Base-by-base conservation (phyloP, 306 rosid genomes). In the Cicer judaicum region DNA sequence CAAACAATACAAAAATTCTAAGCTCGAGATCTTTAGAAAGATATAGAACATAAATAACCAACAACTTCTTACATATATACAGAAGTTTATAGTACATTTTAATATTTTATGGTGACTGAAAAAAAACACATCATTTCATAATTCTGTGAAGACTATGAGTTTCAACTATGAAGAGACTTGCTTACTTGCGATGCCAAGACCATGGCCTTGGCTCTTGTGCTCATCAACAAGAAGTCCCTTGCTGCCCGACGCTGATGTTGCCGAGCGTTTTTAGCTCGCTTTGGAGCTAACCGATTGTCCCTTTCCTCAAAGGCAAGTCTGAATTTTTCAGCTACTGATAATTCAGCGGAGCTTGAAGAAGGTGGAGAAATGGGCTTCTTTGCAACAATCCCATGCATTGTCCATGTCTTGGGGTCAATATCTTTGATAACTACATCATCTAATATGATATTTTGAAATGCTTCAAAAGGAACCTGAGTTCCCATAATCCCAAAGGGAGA, bases 221-320 rank as follows among this genome's bases (percentile, higher is more conserved):
- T 85, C 85, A 77, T 84, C 87, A 87, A 80, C 85, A 86, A 39
- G 88, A 87, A 79, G 48, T 91, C 97, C 72, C 89, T 81, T 70
- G 80, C 92, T 0, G 92, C 97, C 15, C 96, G 95, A 10, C 97
- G 89, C 74, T 84, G 96, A 53, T 84, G 94, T 64, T 94, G 98
- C 79, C 98, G 91, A 0, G 93, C 92, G 72, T 94, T 94, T 74
- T 91, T 91, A 8, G 97, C 98, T 67, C 98, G 84, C 76, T 94
- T 91, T 2, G 94, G 96, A 68, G 97, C 98, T 62, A 90, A 82
- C 34, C 93, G 86, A 14, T 64, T 88, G 73, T 94, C 98, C 81
- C 96, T 88, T 84, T 94, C 97, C n/a, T 11, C 89, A 80, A 94
- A 94, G 19, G 98, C 97, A 50, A 90, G 94, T 63, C 93, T 90